phyloP scores from a whole-genome alignment of 225 moss, liverwort and hornwort species.

The Rhytidiadelphus loreus region DNA sequence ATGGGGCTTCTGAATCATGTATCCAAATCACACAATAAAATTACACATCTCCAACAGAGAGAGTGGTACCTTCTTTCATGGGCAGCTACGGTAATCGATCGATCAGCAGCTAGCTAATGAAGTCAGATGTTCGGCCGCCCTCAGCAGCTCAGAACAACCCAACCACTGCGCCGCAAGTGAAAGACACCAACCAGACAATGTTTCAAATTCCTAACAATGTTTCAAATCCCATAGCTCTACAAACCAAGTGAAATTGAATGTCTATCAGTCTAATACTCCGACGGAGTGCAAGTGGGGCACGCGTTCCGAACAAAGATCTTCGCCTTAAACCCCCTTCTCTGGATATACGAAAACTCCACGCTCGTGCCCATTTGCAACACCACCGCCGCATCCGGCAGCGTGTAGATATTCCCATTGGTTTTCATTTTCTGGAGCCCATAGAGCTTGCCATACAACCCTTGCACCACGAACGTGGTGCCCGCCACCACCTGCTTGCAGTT shows the following conservation, averaged over 20 bases:
- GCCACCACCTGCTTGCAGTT: conserved; percentile 5
- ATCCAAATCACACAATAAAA: not conserved
- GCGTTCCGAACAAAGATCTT: conserved; percentile 9
- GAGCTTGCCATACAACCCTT: conserved; percentile 16
- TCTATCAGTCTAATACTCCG: not conserved
- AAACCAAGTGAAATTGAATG: not conserved
- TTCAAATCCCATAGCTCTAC: not conserved
- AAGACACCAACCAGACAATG: not conserved
- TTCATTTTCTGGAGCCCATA: not conserved
- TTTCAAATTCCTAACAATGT: not conserved
- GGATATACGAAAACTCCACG: conserved; percentile 10
- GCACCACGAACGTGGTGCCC: conserved; percentile 27
- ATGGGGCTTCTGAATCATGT: not conserved
- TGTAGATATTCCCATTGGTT: conserved; percentile 16
- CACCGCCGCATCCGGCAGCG: not conserved
- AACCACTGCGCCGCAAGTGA: not conserved
- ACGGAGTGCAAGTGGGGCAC: not conserved
- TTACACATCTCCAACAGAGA: not conserved
- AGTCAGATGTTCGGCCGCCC: conserved; percentile 26
- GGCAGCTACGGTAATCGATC: not conserved
- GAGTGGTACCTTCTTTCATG: not conserved
- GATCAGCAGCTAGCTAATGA: not conserved
- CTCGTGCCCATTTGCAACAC: not conserved
- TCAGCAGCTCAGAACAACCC: conserved; percentile 34
- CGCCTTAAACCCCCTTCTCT: not conserved